phyloP scores from a whole-genome alignment of 768 basidiomycete species.

The Lactifluus hygrophoroides region DNA sequence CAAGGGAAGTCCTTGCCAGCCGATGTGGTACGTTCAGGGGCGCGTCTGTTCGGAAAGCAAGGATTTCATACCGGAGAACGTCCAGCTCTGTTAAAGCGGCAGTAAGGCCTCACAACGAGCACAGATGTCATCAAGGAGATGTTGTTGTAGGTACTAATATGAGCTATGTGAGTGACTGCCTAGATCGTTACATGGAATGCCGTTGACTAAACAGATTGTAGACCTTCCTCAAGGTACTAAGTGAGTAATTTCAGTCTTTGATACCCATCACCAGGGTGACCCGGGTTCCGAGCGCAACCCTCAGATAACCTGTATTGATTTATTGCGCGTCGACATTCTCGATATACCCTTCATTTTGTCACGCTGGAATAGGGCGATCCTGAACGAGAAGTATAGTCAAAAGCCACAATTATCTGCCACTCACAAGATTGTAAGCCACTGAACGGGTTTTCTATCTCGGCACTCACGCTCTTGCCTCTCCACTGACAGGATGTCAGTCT shows the following conservation, averaged over 20 bases:
- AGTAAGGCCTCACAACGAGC: constrained; percentile 76
- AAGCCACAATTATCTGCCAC: constrained; percentile 68
- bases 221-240: constrained; percentile 52
- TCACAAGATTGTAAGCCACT: constrained; percentile 47
- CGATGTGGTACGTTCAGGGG: constrained; percentile 58
- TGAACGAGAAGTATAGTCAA: constrained; percentile 56
- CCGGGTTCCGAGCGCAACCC: constrained; percentile 33
- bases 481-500: constrained; percentile 5
- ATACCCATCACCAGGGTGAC: not conserved
- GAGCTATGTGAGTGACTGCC: constrained; percentile 49
- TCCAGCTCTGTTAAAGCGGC: constrained; percentile 76
- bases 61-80: not conserved
- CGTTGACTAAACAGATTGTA: constrained; percentile 14
- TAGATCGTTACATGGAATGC: not conserved
- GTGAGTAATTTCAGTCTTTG: constrained; percentile 28
- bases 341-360: not conserved
- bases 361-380: constrained; percentile 34
- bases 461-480: not conserved
- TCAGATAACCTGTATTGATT: constrained; percentile 19
- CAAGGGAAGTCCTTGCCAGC: constrained; percentile 59
- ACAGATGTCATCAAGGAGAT: constrained; percentile 69
- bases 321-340: not conserved
- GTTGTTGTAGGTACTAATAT: constrained; percentile 70
- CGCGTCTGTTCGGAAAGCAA: not conserved
- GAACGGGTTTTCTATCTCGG: not conserved